phyloP scores from a whole-genome alignment of 495 filamentous ascomycete species.

The Thozetella sp. region DNA sequence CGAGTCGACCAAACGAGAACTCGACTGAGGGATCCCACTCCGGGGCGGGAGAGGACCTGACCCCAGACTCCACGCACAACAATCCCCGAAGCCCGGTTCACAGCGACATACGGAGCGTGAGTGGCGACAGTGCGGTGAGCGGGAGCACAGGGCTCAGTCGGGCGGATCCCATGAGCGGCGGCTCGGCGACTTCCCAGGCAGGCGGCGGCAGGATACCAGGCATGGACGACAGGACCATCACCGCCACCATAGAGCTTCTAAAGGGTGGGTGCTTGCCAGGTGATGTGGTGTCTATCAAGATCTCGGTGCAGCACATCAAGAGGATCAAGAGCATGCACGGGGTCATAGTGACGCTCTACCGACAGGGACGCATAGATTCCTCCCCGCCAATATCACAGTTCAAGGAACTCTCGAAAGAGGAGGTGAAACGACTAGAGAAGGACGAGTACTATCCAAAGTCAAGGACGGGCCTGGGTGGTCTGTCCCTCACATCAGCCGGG shows the following conservation, averaged over 20 bases:
- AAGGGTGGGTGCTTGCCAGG: constrained; percentile 86
- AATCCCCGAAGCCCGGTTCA: constrained; percentile 29
- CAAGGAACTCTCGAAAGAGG: constrained; percentile 62
- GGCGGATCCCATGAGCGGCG: constrained; percentile 23
- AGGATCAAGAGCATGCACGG: constrained; percentile 87
- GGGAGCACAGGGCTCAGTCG: constrained; percentile 39
- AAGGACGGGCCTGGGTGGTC: constrained; percentile 71
- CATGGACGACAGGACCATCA: constrained; percentile 69
- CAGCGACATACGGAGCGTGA: constrained; percentile 47
- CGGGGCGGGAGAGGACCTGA: constrained; percentile 33
- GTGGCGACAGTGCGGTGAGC: constrained; percentile 44
- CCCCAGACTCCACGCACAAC: constrained; percentile 19
- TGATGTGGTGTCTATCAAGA: constrained; percentile 77
- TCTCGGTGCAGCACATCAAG: constrained; percentile 84
- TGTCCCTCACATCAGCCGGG: constrained; percentile 79
- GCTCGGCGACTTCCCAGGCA: constrained; percentile 4
- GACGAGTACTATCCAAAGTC: constrained; percentile 83
- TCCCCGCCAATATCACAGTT: constrained; percentile 66
- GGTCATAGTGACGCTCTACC: constrained; percentile 89
- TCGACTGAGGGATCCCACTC: constrained; percentile 40
- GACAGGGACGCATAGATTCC: constrained; percentile 89
- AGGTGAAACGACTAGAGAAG: constrained; percentile 58
- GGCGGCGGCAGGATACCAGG: constrained; percentile 16
- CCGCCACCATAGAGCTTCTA: constrained; percentile 79
- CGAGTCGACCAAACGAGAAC: constrained; percentile 37